phyloP scores from a whole-genome alignment of 169 alveolate genomes.

The Blepharisma undulans region DNA sequence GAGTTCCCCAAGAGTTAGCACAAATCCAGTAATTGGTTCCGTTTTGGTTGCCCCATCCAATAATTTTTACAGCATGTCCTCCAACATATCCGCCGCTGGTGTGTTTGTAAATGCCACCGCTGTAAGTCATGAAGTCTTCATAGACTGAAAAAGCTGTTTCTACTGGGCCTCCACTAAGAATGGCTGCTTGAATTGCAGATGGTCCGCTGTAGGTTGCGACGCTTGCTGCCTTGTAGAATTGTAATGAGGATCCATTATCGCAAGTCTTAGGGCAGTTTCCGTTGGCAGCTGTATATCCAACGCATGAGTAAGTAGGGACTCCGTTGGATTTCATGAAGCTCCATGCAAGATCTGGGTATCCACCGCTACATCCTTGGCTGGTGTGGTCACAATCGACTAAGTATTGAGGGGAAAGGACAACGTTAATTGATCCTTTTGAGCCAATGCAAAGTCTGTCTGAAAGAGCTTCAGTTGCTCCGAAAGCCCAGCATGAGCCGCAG shows the following conservation, averaged over 20 bases:
- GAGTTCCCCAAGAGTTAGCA: constrained; percentile 77
- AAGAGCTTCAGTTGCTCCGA: constrained; percentile 85
- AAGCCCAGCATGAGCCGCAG: constrained; percentile 93
- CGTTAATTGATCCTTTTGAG: constrained; percentile 54
- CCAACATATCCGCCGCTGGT: constrained; percentile 74
- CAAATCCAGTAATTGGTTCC: constrained; percentile 71
- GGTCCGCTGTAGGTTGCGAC: background rate
- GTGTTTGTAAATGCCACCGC: constrained; percentile 83
- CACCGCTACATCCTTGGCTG: constrained; percentile 78
- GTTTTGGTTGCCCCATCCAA: constrained; percentile 83
- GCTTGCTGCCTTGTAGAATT: background rate
- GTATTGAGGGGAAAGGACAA: constrained; percentile 67
- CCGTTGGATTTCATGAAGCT: constrained; percentile 56
- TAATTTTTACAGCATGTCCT: constrained; percentile 87
- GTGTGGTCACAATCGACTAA: constrained; percentile 70
- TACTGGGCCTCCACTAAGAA: constrained; percentile 43
- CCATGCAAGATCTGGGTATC: constrained; percentile 61
- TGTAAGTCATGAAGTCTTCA: constrained; percentile 83
- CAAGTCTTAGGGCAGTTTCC: background rate
- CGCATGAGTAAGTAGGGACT: constrained; percentile 54
- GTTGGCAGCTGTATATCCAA: background rate
- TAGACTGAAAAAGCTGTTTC: constrained; percentile 81
- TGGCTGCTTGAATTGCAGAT: background rate
- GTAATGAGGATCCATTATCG: constrained; percentile 2
- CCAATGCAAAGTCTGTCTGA: constrained; percentile 83